Base-by-base conservation (phyloP, 768 basidiomycete genomes). In the Suillus brevipes region DNA sequence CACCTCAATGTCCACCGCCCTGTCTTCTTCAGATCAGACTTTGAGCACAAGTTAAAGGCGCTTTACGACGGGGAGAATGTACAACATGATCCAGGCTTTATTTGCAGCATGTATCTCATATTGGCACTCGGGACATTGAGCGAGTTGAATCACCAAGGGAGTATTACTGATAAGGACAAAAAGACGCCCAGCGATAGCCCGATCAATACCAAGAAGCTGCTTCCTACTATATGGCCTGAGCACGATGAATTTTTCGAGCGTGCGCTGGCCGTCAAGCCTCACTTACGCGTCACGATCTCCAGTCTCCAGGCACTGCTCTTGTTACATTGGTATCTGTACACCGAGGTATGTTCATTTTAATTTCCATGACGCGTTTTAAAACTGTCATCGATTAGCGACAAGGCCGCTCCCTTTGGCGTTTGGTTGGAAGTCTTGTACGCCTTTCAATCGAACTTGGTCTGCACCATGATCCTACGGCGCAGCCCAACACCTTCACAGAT, bases 281-380 rank as follows among this genome's bases (percentile, higher is more conserved):
- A 95, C 67, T 79, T 95, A 50, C 86, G 89, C 12, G 92, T 94
- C 72, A 92, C 92, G 6, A 85, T 94, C 50, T 87, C 89, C 6
- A 92, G 91, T 72, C 77, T 95, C 66, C 93, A 95, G 74, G 90
- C 93, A 0, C 82, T 95, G 61, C 92, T 94, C 31, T 76, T 95
- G 7, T 75, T 94, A 56, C 94, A 95, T 63, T 94, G 92, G 93
- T 94, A 94, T 76, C 83, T 95, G 25, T 95, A 94, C 71, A 92
- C 89, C 25, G 93, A 94, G 83, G 93, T 91, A 68, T 62, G 84
- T 71, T 16, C 23, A 4, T 66, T 52, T 4, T 28, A 2, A 37
- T 12, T 66, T 31, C 20, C 40, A 40, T 28, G 14, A 9, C 49
- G 42, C n/a, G 10, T 34, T 64, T 18, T 37, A 58, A 23, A 66